Evolutionary conservation across 1,284 basidiomycete genomes (phyloP).

Genomic region (Singerocomus rubriflavus): DNA sequence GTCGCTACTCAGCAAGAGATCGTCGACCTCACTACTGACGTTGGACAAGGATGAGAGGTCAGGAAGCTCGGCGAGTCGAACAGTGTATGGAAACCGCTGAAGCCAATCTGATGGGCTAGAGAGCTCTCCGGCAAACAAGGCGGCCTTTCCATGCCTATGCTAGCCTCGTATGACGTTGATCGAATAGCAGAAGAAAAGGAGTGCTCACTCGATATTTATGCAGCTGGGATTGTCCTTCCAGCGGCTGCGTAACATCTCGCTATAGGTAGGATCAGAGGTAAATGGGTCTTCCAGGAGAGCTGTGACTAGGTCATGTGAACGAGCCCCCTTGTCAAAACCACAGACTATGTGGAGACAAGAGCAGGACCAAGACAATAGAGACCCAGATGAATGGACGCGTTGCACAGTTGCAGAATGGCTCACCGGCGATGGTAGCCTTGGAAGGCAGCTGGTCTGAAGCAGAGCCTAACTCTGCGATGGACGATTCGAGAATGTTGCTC

Average conservation of each 20-base stretch:
- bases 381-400: constrained; percentile 6
- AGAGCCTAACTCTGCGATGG: constrained; percentile 36
- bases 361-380: neutral
- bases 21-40: constrained; percentile 15
- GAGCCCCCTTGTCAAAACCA: constrained; percentile 49
- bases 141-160: constrained; percentile 24
- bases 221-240: constrained; percentile 38
- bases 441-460: constrained; percentile 14
- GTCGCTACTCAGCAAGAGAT: constrained; percentile 49
- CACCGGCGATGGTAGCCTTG: constrained; percentile 47
- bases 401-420: constrained; percentile 18
- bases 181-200: constrained; percentile 10
- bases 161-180: neutral
- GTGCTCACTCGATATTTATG: constrained; percentile 43
- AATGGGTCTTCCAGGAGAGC: constrained; percentile 70
- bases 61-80: constrained; percentile 48
- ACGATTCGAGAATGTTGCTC: constrained; percentile 37
- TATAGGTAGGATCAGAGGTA: constrained; percentile 44
- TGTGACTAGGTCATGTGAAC: constrained; percentile 54
- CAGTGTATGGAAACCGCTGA: constrained; percentile 45
- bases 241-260: constrained; percentile 41
- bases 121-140: constrained; percentile 17
- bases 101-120: constrained; percentile 52
- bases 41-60: constrained; percentile 24
- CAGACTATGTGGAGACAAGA: constrained; percentile 41